Evolutionary conservation across 1,139 yeast species (phyloP), one percentile per base, ranked within the genome.

Genomic region (Scheffersomyces stambukii): DNA sequence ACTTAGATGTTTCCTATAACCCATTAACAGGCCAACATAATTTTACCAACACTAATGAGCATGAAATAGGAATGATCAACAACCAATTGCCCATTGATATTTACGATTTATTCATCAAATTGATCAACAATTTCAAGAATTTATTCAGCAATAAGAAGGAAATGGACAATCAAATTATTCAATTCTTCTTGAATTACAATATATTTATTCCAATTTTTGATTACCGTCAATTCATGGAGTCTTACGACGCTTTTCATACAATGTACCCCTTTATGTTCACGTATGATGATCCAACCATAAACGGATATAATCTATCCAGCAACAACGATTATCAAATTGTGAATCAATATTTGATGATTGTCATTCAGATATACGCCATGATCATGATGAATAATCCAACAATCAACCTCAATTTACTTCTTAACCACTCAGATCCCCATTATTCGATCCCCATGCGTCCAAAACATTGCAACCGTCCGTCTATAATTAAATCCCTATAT

Each of bases 121-220:
- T 68, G 27, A 63, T 68, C 37, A 66, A 65, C 43, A 67, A 66
- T 39, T 66, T 68, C 45, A 70, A 71, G 39, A 60, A 62, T 28
- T 41, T 70, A 3, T 70, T 71, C 45, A 51, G 52, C 23, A 51
- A 54, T 24, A 68, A 66, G 36, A 60, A 58, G 29, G 74, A 70
- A 35, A 46, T 77, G 37, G 83, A 77, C 42, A 60, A 65, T 32
- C 69, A 75, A 31, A 63, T 77, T 19, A 57, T 63, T 38, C 67
- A 73, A 29, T 77, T 63, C 44, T 77, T 77, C 43, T 58, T 75
- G 32, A 70, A 75, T 41, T 69, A 74, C 45, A 77, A 77, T 48
- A 63, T 68, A 13, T 62, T 77, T 37, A 66, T 77, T 16, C 83
- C 83, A 8, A 71, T 77, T n/a, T 65, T 77, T 37, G 81, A 77